A percentile compares a stretch with the other conserved stretches of the same genome.
These are phyloP conservation scores for Articulospora tetracladia DNA, from an alignment of 495 filamentous ascomycete genomes.

Conservation along the genomic window DNA sequence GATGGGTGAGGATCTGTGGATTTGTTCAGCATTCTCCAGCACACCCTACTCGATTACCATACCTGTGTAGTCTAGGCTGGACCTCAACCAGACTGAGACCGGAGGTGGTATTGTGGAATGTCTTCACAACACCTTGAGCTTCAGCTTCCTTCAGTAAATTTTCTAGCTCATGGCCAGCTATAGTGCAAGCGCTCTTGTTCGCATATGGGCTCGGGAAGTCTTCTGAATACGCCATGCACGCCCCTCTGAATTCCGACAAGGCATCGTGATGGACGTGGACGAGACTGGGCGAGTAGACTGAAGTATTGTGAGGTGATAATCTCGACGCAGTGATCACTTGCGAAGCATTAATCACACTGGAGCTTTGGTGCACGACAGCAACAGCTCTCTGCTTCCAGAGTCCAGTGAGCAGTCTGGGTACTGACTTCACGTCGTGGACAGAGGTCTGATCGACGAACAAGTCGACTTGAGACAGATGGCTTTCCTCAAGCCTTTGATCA, in stretches of 20 bases:
- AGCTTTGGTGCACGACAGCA: conserved; percentile 14
- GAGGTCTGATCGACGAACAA: background rate
- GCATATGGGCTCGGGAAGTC: background rate
- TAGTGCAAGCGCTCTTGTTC: background rate
- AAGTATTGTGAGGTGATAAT: background rate
- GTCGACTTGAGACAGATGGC: background rate
- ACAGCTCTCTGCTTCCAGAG: conserved; percentile 1
- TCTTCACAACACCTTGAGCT: background rate
- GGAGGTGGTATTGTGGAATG: background rate
- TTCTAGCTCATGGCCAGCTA: background rate
- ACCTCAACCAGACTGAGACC: background rate
- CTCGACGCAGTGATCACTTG: background rate
- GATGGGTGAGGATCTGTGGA: background rate
- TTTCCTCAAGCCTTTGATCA: background rate
- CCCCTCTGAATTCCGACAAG: background rate
- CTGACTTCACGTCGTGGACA: background rate
- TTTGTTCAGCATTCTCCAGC: background rate
- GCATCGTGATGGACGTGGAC: conserved; percentile 20
- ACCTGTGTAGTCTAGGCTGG: background rate
- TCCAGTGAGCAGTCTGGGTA: background rate
- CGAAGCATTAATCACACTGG: conserved; percentile 8
- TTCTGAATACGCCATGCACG: background rate
- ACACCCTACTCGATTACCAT: background rate
- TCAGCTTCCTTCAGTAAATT: background rate
- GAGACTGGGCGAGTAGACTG: conserved; percentile 17